phyloP scores from a whole-genome alignment of 2,329 filamentous ascomycete species.

The Monascus ruber region DNA sequence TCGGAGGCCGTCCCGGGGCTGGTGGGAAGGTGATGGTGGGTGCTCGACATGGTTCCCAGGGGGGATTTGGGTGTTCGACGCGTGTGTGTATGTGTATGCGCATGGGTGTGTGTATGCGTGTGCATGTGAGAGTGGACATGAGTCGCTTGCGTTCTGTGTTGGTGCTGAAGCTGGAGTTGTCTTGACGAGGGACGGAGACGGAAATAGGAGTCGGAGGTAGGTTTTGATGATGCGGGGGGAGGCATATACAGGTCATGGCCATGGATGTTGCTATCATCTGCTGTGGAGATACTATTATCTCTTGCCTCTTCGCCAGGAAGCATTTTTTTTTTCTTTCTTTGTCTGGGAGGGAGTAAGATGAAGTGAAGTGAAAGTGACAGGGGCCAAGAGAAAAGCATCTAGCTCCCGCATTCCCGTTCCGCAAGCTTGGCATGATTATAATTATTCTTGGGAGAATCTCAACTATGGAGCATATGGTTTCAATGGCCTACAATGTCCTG shows the following conservation, averaged over 20 bases:
- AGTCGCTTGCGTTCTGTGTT: constrained; percentile 1
- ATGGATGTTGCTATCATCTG: background rate
- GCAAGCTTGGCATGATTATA: too few relatives aligned
- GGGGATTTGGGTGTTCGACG: background rate
- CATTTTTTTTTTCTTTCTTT: too few relatives aligned
- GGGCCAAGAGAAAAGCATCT: too few relatives aligned
- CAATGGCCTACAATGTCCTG: too few relatives aligned
- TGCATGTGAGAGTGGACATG: constrained; percentile 3
- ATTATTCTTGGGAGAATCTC: too few relatives aligned
- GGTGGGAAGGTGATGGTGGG: constrained; percentile 40
- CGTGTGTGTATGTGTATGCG: background rate
- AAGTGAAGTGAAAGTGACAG: too few relatives aligned
- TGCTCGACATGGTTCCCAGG: background rate
- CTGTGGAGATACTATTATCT: too few relatives aligned
- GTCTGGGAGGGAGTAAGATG: too few relatives aligned
- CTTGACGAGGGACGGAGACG: background rate
- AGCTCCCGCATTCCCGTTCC: too few relatives aligned
- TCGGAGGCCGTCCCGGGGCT: constrained; percentile 21
- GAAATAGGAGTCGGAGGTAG: background rate
- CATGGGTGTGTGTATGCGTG: background rate
- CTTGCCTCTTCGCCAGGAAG: too few relatives aligned
- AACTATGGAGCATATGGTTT: too few relatives aligned
- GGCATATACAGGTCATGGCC: too few relatives aligned
- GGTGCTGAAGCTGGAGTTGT: constrained; percentile 18
- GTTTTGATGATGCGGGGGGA: background rate